Base-by-base conservation (phyloP, 2,329 filamentous ascomycete genomes). In the Calonectria montana region DNA sequence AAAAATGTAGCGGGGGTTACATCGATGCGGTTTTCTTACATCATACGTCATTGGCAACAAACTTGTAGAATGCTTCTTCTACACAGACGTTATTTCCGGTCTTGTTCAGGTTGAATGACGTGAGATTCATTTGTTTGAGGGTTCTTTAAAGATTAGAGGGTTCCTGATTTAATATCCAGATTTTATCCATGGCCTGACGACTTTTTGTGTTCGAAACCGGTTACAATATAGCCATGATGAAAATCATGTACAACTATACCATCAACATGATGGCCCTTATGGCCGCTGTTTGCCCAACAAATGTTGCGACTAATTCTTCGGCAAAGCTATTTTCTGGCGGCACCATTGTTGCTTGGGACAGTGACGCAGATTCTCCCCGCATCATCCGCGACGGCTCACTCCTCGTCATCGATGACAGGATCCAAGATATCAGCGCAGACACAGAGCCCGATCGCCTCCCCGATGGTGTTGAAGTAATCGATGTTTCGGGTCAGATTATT, bases 401-500 rank as follows among this genome's bases (percentile, higher is more conserved):
- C 9, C 66, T 69, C 6, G 47, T 69, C 31, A 25, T 69, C n/a
- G 16, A 63, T 18, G 66, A 69, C 15, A 50, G 27, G 27, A 69
- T 69, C 37, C 18, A 63, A 12, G 25, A 61, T n/a, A 27, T 69
- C 47, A 63, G 47, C 66, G 21, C 47, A n/a, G 47, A 69, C n/a
- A 18, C 37, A 2, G 55, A 45, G 4, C 39, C 59, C 5, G 21
- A 27, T 18, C 8, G 25, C 23, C 47, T 64, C 16, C 66, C 66
- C 8, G 15, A 23, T 1, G 27, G 29, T n/a, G 47, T 55, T 21
- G 66, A 69, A 53, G 47, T 85, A 1, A 80, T 90, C n/a, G 85
- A 91, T 73, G 86, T 85, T 45, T 83, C 83, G 0, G 82, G 85
- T 65, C 88, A 89, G 75, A 90, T 90, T 70, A 82, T 90, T 64